Percentiles rank a stretch among this genome's conserved stretches.
Evolutionary conservation across 139 green algal genomes (phyloP).

Genomic region (Mychonastes homosphaera): DNA sequence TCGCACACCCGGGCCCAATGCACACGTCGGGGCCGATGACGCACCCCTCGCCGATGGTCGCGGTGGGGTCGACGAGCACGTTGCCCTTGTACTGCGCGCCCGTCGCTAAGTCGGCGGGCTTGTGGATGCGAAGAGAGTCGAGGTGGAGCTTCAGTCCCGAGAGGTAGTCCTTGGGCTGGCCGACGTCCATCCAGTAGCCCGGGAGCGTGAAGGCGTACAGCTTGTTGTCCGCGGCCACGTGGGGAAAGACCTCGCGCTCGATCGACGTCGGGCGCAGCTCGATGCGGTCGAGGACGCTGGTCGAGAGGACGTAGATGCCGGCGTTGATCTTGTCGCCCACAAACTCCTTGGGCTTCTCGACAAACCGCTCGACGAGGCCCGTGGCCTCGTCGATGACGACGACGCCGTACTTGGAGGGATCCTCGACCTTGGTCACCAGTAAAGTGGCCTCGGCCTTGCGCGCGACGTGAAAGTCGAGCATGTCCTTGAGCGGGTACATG

Average conservation of each 20-base stretch:
- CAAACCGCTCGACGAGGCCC: slow-evolving; percentile 82
- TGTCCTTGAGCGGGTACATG: slow-evolving; percentile 83
- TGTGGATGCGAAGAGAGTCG: slow-evolving; percentile 47
- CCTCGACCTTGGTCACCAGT: slow-evolving; percentile 81
- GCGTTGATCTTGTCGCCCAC: slow-evolving; percentile 99
- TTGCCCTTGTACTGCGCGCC: slow-evolving; percentile 51
- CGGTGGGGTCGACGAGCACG: slow-evolving; percentile 64
- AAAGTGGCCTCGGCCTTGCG: slow-evolving; percentile 83
- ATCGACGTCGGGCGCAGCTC: slow-evolving; percentile 86
- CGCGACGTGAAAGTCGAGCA: slow-evolving; percentile 67
- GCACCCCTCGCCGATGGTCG: slow-evolving; percentile 72
- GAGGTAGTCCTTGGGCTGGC: slow-evolving; percentile 90
- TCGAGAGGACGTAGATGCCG: slow-evolving; percentile 86
- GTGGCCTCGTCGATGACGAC: slow-evolving; percentile 79
- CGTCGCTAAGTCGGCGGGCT: slow-evolving; percentile 38
- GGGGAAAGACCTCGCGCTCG: slow-evolving; percentile 92
- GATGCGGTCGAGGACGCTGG: slow-evolving; percentile 82
- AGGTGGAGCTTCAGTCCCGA: slow-evolving; percentile 82
- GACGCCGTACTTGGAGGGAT: slow-evolving; percentile 95
- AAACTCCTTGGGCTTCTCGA: slow-evolving; percentile 93
- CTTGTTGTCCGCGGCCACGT: slow-evolving; percentile 67
- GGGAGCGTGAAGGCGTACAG: slow-evolving; percentile 82
- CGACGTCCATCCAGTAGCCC: slow-evolving; percentile 99
- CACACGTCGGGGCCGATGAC: slow-evolving; percentile 82
- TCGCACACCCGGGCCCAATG: slow-evolving; percentile 71